Conservation (phyloP, 225 moss, liverwort and hornwort species). For the Physcomitrellopsis africana region DNA sequence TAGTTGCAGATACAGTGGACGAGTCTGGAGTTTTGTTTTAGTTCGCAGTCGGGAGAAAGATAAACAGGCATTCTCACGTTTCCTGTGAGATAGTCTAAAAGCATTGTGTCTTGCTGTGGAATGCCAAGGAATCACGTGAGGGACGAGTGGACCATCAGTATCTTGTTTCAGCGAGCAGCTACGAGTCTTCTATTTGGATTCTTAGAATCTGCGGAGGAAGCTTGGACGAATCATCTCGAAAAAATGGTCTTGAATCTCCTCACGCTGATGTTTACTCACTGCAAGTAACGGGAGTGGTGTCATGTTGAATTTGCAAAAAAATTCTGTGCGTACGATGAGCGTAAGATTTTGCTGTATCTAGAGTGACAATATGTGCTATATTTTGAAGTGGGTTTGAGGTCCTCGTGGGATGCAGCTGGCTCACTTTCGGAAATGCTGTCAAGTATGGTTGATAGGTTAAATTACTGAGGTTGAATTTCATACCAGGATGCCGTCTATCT, state of each 20-base stretch:
- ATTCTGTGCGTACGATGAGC: background rate
- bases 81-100: too few species aligned
- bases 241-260: background rate
- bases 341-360: background rate
- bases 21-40: too few species aligned
- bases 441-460: background rate
- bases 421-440: background rate
- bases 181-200: background rate
- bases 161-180: background rate
- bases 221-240: conserved; percentile 8
- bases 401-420: background rate
- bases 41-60: too few species aligned
- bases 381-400: conserved; percentile 3
- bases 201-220: conserved; percentile 28
- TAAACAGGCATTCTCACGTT: too few species aligned
- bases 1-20: too few species aligned
- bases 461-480: too few species aligned
- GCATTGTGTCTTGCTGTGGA: too few species aligned
- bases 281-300: background rate
- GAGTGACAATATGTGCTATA: background rate
- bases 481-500: too few species aligned
- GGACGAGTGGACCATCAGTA: too few species aligned
- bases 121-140: too few species aligned
- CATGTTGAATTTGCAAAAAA: background rate
- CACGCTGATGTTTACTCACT: background rate